Percentiles rank a stretch among this genome's conserved stretches.
These are phyloP conservation scores for Podaxis carcinomalis DNA, from an alignment of 768 basidiomycete genomes.

Conservation along the genomic window DNA sequence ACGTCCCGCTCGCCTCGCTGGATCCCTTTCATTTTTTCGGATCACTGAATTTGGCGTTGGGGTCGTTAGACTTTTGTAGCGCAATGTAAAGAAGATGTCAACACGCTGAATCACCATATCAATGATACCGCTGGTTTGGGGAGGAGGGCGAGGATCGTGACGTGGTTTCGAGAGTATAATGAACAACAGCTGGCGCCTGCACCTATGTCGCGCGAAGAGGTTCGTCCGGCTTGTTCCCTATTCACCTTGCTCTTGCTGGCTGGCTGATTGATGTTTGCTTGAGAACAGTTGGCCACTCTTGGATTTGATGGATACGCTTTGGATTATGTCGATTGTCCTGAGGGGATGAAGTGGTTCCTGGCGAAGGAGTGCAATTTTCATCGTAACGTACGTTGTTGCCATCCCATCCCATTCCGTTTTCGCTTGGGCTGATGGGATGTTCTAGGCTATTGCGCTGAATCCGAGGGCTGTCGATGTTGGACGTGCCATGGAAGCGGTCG, in stretches of 20 bases:
- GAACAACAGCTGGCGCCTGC: constrained; percentile 35
- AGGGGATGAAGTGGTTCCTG: constrained; percentile 71
- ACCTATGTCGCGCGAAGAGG: constrained; percentile 61
- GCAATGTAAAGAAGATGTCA: constrained; percentile 79
- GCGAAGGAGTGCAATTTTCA: constrained; percentile 61
- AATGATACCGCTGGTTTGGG: constrained; percentile 61
- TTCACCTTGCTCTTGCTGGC: neutral
- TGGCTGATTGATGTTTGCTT: neutral
- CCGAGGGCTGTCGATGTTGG: constrained; percentile 44
- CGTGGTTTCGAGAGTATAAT: constrained; percentile 58
- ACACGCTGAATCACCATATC: constrained; percentile 59
- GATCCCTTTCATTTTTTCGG: neutral
- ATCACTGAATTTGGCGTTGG: neutral
- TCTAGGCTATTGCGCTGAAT: constrained; percentile 59
- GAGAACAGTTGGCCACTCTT: constrained; percentile 45
- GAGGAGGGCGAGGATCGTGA: constrained; percentile 50
- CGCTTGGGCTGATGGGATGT: neutral
- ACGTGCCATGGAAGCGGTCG: constrained; percentile 57
- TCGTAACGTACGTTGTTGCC: constrained; percentile 51
- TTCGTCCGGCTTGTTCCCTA: constrained; percentile 31
- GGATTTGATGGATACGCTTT: constrained; percentile 84
- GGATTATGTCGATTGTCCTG: constrained; percentile 75
- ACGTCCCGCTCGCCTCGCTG: constrained; percentile 15
- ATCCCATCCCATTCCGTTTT: neutral
- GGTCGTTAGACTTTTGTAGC: constrained; percentile 72